A percentile compares a stretch with the other conserved stretches of the same genome.
Evolutionary conservation across 768 basidiomycete genomes (phyloP).

Genomic region (Lentinula boryana): DNA sequence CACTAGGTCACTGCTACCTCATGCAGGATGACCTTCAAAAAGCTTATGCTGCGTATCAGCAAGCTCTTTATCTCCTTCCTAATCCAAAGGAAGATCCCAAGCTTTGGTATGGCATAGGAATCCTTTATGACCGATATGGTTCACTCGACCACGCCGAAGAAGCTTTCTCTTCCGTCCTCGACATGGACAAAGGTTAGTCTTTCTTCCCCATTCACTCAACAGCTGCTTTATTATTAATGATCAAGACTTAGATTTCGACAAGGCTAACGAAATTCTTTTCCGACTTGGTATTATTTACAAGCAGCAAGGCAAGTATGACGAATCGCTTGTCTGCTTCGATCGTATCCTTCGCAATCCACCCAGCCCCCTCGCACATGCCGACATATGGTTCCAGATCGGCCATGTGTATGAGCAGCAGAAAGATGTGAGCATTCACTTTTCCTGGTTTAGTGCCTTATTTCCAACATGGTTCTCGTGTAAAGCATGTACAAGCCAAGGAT

Average conservation of each 20-base stretch:
- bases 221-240: slow-evolving; percentile 15
- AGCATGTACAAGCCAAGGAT: slow-evolving; percentile 89
- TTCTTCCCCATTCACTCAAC: slow-evolving; percentile 12
- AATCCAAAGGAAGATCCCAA: slow-evolving; percentile 99
- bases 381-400: slow-evolving; percentile 99
- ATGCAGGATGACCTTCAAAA: slow-evolving; percentile 99
- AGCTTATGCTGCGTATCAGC: slow-evolving; percentile 97
- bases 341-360: slow-evolving; percentile 96
- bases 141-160: slow-evolving; percentile 99
- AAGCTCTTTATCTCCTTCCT: slow-evolving; percentile 91
- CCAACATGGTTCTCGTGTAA: slow-evolving; percentile 1
- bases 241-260: slow-evolving; percentile 82
- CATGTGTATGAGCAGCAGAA: slow-evolving; percentile 98
- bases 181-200: slow-evolving; percentile 89
- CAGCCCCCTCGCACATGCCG: slow-evolving; percentile 90
- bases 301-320: slow-evolving; percentile 91
- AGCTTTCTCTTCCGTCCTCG: slow-evolving; percentile 91
- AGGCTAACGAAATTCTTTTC: slow-evolving; percentile 98
- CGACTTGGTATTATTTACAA: slow-evolving; percentile 99
- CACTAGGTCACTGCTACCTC: slow-evolving; percentile 94
- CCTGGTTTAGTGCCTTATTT: background rate
- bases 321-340: slow-evolving; percentile 89
- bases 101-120: slow-evolving; percentile 99
- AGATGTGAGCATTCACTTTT: slow-evolving; percentile 51
- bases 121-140: slow-evolving; percentile 97